phyloP scores from a whole-genome alignment of 2,329 filamentous ascomycete species.

The Colletotrichum aenigma region DNA sequence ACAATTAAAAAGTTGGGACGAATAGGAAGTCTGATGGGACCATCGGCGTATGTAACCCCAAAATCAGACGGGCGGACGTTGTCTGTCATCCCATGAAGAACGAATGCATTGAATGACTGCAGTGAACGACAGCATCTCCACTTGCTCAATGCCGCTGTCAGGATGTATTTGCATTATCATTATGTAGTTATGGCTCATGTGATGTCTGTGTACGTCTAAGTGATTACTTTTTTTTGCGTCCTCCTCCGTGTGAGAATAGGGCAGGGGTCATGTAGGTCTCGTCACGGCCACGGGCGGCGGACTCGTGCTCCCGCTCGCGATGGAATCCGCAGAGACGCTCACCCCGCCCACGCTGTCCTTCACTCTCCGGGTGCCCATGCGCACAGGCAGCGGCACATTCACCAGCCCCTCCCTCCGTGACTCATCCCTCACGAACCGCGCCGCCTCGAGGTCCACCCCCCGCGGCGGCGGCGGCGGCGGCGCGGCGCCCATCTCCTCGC shows the following conservation, averaged over 20 bases:
- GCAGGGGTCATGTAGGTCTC: not conserved
- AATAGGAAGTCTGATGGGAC: not conserved
- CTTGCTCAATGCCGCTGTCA: not conserved
- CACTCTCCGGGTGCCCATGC: not conserved
- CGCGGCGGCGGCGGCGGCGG: too few relatives aligned
- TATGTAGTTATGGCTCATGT: not conserved
- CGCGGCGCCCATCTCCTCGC: not conserved
- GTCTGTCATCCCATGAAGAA: not conserved
- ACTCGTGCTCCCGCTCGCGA: not conserved
- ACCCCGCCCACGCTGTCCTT: not conserved
- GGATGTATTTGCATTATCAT: not conserved
- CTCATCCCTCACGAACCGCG: not conserved
- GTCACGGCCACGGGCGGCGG: not conserved
- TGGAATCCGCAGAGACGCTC: not conserved
- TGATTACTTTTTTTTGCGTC: not conserved
- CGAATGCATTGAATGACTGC: not conserved
- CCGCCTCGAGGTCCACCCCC: conserved; percentile 1
- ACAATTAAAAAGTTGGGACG: not conserved
- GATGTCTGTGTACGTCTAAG: not conserved
- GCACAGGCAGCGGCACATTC: not conserved
- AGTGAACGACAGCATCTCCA: not conserved
- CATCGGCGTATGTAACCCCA: not conserved
- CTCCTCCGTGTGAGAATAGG: not conserved
- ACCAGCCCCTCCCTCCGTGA: not conserved
- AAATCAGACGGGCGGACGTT: not conserved